Conservation (phyloP, 2,329 filamentous ascomycete species). For the Mycogone perniciosa region DNA sequence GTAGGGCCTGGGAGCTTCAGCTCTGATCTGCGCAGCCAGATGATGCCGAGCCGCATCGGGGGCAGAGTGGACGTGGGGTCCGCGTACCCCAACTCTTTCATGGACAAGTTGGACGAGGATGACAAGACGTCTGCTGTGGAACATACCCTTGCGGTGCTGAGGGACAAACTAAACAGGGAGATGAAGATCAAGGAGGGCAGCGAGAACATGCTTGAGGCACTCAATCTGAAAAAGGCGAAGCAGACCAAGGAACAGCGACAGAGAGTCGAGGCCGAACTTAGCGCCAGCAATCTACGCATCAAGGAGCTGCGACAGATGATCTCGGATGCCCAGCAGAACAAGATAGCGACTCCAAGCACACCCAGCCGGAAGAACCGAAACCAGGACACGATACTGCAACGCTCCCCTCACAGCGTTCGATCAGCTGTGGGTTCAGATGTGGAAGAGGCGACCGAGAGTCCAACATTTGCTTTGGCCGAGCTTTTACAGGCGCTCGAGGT, state of each 20-base stretch:
- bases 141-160: constrained; percentile 66
- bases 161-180: constrained; percentile 86
- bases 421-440: constrained; percentile 54
- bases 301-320: constrained; percentile 56
- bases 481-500: constrained; percentile 84
- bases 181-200: constrained; percentile 97
- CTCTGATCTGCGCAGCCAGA: constrained; percentile 71
- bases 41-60: constrained; percentile 36
- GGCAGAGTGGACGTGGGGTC: constrained; percentile 32
- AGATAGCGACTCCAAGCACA: constrained; percentile 40
- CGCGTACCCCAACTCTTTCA: constrained; percentile 32
- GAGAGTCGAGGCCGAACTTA: constrained; percentile 81
- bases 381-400: constrained; percentile 40
- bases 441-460: constrained; percentile 72
- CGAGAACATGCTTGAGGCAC: constrained; percentile 92
- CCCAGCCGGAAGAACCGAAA: constrained; percentile 46
- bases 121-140: constrained; percentile 54
- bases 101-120: constrained; percentile 59
- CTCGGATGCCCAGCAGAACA: constrained; percentile 50
- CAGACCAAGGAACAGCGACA: constrained; percentile 81
- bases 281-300: constrained; percentile 72
- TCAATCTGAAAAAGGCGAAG: constrained; percentile 92
- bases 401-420: constrained; percentile 52
- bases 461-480: constrained; percentile 85
- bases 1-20: constrained; percentile 80